A percentile compares a stretch with the other conserved stretches of the same genome.
Conservation (phyloP, 2,329 filamentous ascomycete species). For the Hypoxylon rubiginosum region DNA sequence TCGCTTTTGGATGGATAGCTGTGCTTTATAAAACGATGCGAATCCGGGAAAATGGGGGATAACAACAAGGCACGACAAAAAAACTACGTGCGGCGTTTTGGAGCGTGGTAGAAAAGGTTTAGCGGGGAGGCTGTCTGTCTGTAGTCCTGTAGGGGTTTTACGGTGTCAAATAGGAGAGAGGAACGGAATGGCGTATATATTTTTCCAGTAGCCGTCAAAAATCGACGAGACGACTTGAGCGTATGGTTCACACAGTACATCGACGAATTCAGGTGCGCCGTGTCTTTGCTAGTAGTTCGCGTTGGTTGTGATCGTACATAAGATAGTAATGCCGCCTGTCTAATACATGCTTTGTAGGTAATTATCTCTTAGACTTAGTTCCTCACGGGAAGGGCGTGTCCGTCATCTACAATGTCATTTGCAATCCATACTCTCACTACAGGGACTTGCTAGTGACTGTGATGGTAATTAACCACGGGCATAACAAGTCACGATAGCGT, state of each 20-base stretch:
- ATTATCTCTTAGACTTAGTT: no score
- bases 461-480: no score
- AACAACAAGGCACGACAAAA: slow-evolving; percentile 6
- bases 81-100: slow-evolving; percentile 25
- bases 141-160: neutral
- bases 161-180: slow-evolving; percentile 28
- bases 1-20: neutral
- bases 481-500: no score
- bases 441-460: no score
- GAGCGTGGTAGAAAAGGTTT: slow-evolving; percentile 24
- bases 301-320: neutral
- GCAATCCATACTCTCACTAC: no score
- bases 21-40: neutral
- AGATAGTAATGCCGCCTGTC: neutral
- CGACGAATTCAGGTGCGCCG: neutral
- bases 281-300: neutral
- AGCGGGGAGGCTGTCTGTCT: slow-evolving; percentile 14
- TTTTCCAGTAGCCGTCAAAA: neutral
- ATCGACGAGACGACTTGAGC: neutral
- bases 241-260: neutral
- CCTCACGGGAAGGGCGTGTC: no score
- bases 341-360: no score
- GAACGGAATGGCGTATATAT: slow-evolving; percentile 22
- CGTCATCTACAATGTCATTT: no score
- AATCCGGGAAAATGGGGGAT: slow-evolving; percentile 3